Base-by-base conservation (phyloP, 495 filamentous ascomycete species). In the Patellaria atrata region DNA sequence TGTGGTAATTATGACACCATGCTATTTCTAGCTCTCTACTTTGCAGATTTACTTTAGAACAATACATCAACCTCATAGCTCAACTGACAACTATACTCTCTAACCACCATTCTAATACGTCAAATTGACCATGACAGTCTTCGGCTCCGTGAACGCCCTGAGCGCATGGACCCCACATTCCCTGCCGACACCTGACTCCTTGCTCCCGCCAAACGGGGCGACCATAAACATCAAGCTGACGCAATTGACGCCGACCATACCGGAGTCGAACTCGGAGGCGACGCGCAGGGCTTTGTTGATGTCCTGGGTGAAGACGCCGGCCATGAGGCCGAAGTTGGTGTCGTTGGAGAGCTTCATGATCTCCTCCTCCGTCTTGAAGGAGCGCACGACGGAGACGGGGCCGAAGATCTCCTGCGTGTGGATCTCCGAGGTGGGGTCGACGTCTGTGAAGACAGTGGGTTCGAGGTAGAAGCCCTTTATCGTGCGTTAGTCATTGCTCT, bases 181-280 rank as follows among this genome's bases (percentile, higher is more conserved):
- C 5, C 63, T 44, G 1, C 65, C 67, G 4, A 60, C 23, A 1
- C 68, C 68, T 47, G 59, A 63, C 41, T 62, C 43, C 50, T 71
- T 71, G 16, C 38, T 55, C 1, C 68, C 68, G 8, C 68, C 68
- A 49, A 71, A 70, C 11, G 51, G 51, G 5, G 37, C 26, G 1
- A 22, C 38, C 39, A 47, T 27, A 8, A 58, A 55, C 24, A 53
- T 55, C n/a, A 57, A 51, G 21, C 52, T 57, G 3, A 53, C 50
- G 37, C 63, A 67, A 39, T 75, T 73, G 12, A 75, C 51, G 30
- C 64, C 63, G 0, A 73, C 68, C 40, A 63, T 65, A 2, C 70
- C 70, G 1, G 50, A 47, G 1, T 69, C 61, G 20, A 75, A 56
- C 5, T 54, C 50, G 3, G 51, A 54, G 0, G 65, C 60, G 1